Evolutionary conservation across 306 rosid genomes (phyloP), one percentile per base, ranked within the genome.

Genomic region (Elaeagnus macrophylla): DNA sequence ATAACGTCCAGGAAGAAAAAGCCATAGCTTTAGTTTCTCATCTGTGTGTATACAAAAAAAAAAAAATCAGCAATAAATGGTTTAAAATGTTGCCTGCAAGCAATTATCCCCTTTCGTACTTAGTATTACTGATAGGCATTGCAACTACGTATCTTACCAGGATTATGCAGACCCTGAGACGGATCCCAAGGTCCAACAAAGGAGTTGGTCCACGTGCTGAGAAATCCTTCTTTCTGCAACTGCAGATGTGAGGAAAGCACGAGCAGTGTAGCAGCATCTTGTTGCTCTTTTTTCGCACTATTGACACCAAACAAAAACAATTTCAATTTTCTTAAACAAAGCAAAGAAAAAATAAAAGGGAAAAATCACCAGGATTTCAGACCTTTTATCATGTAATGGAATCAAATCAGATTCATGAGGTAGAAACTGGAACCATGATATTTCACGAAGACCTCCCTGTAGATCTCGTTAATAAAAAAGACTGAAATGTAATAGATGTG

Each of bases 181-280:
- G 97, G 97, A 76, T 91, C 97, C 97, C 97, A 91, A 42, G 97
- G 97, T 53, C 97, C 97, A 48, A 91, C 93, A 77, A 91, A 91
- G 39, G 97, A 91, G 75, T 84, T 91, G 60, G 97, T 91, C 96
- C 97, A 86, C 37, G 97, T 32, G 57, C 93, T 84, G 45, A 91
- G 81, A 70, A 76, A 84, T 51, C 95, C 95, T 69, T 83, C 84
- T 79, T 86, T 91, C 67, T 91, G 97, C 76, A 91, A 74, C 70
- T 81, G 94, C 60, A 91, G 73, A 77, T 91, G 97, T 40, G 96
- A 74, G 56, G 86, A 84, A 66, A 86, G 91, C 54, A 91, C 93
- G 69, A 68, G 53, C 62, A 75, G 75, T 39, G 80, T 91, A 63
- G 97, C 95, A 43, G 93, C 86, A 84, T 86, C 96, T 66, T 83